Evolutionary conservation across 768 basidiomycete species (phyloP).

Genomic region (Nidula microcarpa): DNA sequence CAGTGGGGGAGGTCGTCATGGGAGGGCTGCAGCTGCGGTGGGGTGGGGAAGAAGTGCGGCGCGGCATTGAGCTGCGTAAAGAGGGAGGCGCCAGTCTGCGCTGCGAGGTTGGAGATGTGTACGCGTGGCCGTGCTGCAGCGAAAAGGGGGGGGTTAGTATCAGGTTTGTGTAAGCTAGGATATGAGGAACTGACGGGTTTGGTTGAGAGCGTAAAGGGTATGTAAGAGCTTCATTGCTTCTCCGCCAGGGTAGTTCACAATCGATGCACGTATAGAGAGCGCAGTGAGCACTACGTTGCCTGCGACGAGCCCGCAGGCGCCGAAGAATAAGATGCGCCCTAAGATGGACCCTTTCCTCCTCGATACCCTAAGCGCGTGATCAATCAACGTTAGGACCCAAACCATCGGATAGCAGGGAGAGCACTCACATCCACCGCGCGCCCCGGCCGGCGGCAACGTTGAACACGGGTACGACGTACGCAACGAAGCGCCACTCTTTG

Average conservation of each 20-base stretch:
- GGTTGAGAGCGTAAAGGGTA: slow-evolving; percentile 29
- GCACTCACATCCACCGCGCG: slow-evolving; percentile 57
- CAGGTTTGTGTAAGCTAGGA: neutral
- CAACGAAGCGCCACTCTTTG: slow-evolving; percentile 97
- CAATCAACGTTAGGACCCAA: neutral
- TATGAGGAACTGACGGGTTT: slow-evolving; percentile 11
- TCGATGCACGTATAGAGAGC: slow-evolving; percentile 55
- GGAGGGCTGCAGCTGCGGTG: slow-evolving; percentile 1
- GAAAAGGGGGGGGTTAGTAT: neutral
- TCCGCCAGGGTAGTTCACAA: slow-evolving; percentile 88
- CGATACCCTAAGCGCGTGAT: slow-evolving; percentile 30
- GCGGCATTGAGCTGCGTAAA: slow-evolving; percentile 72
- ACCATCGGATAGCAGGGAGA: neutral
- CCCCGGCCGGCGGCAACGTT: slow-evolving; percentile 78
- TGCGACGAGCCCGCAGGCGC: slow-evolving; percentile 42
- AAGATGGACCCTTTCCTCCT: slow-evolving; percentile 44
- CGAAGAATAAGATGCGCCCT: slow-evolving; percentile 42
- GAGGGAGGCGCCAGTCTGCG: slow-evolving; percentile 87
- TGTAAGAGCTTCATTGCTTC: slow-evolving; percentile 66
- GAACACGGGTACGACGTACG: slow-evolving; percentile 80
- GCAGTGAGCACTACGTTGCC: slow-evolving; percentile 52
- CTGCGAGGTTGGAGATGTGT: slow-evolving; percentile 81
- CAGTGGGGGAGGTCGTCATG: slow-evolving; percentile 26
- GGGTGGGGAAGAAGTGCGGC: slow-evolving; percentile 33
- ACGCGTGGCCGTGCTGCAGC: slow-evolving; percentile 38